These are phyloP conservation scores for Verticillium longisporum DNA, from an alignment of 2,329 filamentous ascomycete genomes.

Conservation along the genomic window DNA sequence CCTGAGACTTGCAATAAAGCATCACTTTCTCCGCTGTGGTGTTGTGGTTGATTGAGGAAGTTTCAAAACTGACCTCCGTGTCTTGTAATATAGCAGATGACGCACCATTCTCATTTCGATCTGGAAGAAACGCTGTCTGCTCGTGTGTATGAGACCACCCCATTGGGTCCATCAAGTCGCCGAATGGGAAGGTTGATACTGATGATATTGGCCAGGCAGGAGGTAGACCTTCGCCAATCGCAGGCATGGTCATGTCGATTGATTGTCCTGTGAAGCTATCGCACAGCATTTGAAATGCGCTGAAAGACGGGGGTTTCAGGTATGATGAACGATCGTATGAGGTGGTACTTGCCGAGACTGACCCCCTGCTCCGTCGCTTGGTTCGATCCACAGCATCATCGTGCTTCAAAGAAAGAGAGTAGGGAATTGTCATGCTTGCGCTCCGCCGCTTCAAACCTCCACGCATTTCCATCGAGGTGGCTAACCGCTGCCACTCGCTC, in stretches of 20 bases:
- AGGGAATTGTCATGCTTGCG: neutral
- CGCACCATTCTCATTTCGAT: neutral
- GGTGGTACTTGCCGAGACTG: neutral
- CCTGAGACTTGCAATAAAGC: too few species aligned
- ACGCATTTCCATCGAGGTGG: neutral
- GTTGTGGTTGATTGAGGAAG: too few species aligned
- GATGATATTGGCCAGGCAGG: neutral
- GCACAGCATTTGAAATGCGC: constrained; percentile 1
- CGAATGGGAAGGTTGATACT: neutral
- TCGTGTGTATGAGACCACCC: neutral
- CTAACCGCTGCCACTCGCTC: constrained; percentile 10
- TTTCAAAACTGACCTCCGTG: too few species aligned
- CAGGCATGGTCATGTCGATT: neutral
- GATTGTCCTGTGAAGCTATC: neutral
- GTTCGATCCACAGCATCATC: neutral
- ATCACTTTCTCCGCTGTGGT: too few species aligned
- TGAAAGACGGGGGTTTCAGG: neutral
- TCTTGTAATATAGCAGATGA: neutral
- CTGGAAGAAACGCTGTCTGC: neutral
- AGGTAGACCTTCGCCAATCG: neutral
- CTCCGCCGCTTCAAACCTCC: constrained; percentile 12
- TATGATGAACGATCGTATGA: neutral
- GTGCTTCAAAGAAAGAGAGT: neutral
- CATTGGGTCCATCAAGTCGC: neutral
- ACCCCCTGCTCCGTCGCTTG: neutral